phyloP scores from a whole-genome alignment of 2,329 filamentous ascomycete species.

The Phialophora expanda region DNA sequence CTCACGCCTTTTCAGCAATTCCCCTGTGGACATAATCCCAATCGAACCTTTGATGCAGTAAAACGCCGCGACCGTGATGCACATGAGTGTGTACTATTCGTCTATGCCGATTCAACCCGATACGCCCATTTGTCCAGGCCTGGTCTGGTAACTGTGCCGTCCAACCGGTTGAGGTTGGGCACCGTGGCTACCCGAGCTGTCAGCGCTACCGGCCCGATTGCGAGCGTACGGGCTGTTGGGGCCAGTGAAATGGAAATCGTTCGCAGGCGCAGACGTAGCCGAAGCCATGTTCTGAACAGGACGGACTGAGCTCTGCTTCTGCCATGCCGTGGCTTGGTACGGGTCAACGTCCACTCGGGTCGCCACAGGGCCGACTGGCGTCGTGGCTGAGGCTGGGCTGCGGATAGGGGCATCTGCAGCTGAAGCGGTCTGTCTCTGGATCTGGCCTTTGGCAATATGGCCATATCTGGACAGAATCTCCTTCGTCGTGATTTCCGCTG shows the following conservation, averaged over 20 bases:
- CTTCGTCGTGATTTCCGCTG: conserved; percentile 89
- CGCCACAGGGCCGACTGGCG: conserved; percentile 55
- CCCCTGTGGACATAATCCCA: conserved; percentile 2
- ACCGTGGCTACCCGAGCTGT: conserved; percentile 35
- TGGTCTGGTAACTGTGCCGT: conserved; percentile 39
- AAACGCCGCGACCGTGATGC: conserved; percentile 9
- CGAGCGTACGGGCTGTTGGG: conserved; percentile 39
- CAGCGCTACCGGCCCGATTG: conserved; percentile 36
- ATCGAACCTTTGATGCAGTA: conserved; percentile 3
- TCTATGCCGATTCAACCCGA: conserved; percentile 27
- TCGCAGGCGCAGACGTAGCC: conserved; percentile 22
- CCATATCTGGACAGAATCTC: conserved; percentile 95
- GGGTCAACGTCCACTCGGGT: conserved; percentile 84
- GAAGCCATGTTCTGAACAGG: conserved; percentile 61
- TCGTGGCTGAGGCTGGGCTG: conserved; percentile 49
- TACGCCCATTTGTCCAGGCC: conserved; percentile 36
- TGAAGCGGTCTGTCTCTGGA: conserved; percentile 52
- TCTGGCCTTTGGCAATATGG: conserved; percentile 72
- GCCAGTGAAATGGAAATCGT: conserved; percentile 34
- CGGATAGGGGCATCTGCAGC: conserved; percentile 61
- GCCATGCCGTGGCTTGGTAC: conserved; percentile 70
- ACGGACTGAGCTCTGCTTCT: conserved; percentile 81
- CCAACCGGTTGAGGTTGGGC: conserved; percentile 29
- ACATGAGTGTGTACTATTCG: conserved; percentile 7
- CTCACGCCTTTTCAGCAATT: neutral